Evolutionary conservation across 257 asterid genomes (phyloP).

Genomic region (Fraxinus quadrangulata): DNA sequence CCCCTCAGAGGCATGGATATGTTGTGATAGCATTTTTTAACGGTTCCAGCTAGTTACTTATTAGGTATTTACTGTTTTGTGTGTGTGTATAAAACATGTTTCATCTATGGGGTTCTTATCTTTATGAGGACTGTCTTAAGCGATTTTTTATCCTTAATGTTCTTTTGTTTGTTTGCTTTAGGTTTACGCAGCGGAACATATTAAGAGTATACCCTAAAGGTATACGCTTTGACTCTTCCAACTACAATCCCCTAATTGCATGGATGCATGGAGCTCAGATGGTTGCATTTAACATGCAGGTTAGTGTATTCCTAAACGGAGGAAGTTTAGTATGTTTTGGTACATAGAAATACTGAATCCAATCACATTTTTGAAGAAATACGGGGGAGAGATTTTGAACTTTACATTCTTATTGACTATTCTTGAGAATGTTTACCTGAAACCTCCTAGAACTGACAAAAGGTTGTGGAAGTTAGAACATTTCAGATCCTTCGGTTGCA

Average conservation of each 20-base stretch:
- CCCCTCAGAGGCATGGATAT: background rate
- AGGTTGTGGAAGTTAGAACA: background rate
- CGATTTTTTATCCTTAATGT: background rate
- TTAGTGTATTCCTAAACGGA: slow-evolving; percentile 17
- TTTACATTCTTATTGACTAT: background rate
- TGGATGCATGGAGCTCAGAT: slow-evolving; percentile 58
- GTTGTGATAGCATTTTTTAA: background rate
- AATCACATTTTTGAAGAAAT: background rate
- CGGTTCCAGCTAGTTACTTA: background rate
- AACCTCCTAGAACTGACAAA: background rate
- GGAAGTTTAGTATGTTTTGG: background rate
- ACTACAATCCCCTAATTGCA: slow-evolving; percentile 47
- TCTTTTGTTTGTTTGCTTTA: slow-evolving; percentile 21
- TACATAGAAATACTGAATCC: background rate
- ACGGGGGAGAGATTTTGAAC: background rate
- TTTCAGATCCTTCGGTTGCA: background rate
- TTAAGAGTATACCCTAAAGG: slow-evolving; percentile 55
- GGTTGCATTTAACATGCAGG: slow-evolving; percentile 50
- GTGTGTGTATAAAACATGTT: background rate
- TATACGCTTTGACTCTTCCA: slow-evolving; percentile 48
- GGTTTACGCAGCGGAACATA: slow-evolving; percentile 48
- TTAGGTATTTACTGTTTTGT: background rate
- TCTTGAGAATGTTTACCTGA: background rate
- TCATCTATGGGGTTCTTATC: background rate
- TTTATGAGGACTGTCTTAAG: background rate